Conservation (phyloP, 768 basidiomycete species). For the Rhodotorula taiwanensis region DNA sequence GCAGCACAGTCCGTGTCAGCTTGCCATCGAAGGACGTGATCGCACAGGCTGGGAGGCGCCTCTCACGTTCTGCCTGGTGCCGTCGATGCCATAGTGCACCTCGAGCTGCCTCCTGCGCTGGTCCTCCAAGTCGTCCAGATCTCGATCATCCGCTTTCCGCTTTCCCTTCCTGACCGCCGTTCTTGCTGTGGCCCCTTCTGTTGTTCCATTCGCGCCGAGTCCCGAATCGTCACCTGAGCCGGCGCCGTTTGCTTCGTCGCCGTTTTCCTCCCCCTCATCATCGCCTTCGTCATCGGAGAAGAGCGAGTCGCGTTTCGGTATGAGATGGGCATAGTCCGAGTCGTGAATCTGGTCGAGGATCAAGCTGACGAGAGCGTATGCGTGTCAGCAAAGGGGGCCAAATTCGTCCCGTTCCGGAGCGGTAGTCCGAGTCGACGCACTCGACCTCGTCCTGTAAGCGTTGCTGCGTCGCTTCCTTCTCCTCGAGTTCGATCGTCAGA, state of each 20-base stretch:
- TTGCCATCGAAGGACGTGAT: too few species aligned
- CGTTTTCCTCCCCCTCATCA: neutral
- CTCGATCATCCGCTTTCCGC: neutral
- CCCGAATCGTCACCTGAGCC: too few species aligned
- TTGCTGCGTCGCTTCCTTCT: constrained; percentile 42
- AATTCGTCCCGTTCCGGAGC: too few species aligned
- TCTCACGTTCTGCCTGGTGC: neutral
- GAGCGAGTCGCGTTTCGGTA: constrained; percentile 21
- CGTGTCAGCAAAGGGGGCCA: too few species aligned
- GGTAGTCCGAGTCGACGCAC: too few species aligned
- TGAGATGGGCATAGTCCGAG: constrained; percentile 34
- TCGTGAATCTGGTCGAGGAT: constrained; percentile 33
- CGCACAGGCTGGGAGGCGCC: neutral
- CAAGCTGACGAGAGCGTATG: too few species aligned
- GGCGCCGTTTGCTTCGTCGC: neutral
- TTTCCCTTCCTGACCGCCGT: neutral
- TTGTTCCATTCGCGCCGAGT: neutral
- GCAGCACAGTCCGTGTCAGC: neutral
- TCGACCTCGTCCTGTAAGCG: constrained; percentile 35
- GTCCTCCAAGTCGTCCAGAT: neutral
- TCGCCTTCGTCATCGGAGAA: constrained; percentile 26
- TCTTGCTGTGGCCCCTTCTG: neutral
- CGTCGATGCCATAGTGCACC: constrained; percentile 1
- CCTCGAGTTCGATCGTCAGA: constrained; percentile 32
- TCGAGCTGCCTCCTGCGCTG: constrained; percentile 6